phyloP scores from a whole-genome alignment of 768 basidiomycete genomes.

The Pleurotus ostreatus region DNA sequence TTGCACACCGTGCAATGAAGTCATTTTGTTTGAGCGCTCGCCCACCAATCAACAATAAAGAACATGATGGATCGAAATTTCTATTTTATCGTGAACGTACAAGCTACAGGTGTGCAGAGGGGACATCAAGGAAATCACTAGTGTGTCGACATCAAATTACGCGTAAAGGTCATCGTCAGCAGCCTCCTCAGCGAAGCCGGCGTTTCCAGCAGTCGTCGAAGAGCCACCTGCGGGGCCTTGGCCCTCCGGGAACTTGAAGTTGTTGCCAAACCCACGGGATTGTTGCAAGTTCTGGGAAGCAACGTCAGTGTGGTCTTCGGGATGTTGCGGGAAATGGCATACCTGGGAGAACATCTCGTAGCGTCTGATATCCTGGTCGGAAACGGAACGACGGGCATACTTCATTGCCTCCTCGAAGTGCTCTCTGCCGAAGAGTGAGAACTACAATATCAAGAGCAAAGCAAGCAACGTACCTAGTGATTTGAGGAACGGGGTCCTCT shows the following conservation, averaged over 20 bases:
- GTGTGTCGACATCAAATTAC: conserved; percentile 28
- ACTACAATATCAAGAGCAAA: conserved; percentile 1
- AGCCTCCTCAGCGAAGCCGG: conserved; percentile 80
- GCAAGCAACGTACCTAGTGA: conserved; percentile 50
- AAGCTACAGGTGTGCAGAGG: not conserved
- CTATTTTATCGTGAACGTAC: not conserved
- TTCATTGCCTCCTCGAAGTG: conserved; percentile 99
- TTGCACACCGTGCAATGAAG: not conserved
- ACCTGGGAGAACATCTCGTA: conserved; percentile 99
- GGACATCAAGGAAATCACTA: not conserved
- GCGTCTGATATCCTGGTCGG: conserved; percentile 92
- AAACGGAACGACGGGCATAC: conserved; percentile 94
- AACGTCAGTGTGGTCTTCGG: conserved; percentile 9
- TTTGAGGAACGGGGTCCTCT: conserved; percentile 89
- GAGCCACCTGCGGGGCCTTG: conserved; percentile 34
- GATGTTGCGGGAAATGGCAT: conserved; percentile 17
- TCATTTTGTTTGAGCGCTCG: not conserved
- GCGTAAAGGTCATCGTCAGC: conserved; percentile 93
- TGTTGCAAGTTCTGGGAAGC: conserved; percentile 77
- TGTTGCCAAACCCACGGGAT: conserved; percentile 88
- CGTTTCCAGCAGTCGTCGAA: conserved; percentile 50
- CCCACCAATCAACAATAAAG: not conserved
- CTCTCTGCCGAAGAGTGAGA: conserved; percentile 38
- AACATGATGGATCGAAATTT: not conserved
- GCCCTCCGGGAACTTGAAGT: conserved; percentile 97